Evolutionary conservation across 2,329 filamentous ascomycete genomes (phyloP).

Genomic region (Alternaria gaisen): DNA sequence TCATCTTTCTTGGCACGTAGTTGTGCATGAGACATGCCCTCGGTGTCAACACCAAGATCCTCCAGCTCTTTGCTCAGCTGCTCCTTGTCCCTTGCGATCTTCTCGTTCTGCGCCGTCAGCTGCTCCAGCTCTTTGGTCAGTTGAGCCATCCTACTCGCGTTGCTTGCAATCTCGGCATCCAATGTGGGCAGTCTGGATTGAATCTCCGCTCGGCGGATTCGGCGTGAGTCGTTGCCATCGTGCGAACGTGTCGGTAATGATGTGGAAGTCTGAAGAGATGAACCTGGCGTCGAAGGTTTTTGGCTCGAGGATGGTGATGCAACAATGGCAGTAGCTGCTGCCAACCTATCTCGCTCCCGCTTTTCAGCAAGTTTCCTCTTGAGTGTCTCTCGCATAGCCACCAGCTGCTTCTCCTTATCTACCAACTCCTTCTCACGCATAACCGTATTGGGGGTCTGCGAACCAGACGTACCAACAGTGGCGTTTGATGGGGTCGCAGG

Average conservation of each 20-base stretch:
- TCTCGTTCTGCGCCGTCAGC: constrained; percentile 50
- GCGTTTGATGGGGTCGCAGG: constrained; percentile 36
- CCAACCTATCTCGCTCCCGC: constrained; percentile 29
- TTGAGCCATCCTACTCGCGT: constrained; percentile 51
- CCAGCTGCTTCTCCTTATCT: constrained; percentile 60
- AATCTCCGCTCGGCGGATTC: constrained; percentile 58
- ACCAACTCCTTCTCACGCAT: constrained; percentile 55
- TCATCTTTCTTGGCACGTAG: constrained; percentile 55
- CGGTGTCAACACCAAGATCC: constrained; percentile 57
- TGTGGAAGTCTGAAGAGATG: constrained; percentile 8
- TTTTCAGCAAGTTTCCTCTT: constrained; percentile 42
- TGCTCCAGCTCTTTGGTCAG: constrained; percentile 58
- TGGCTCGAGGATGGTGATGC: constrained; percentile 6
- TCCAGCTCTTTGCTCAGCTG: constrained; percentile 60
- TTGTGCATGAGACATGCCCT: constrained; percentile 56
- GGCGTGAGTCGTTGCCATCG: constrained; percentile 20
- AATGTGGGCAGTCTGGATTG: constrained; percentile 57
- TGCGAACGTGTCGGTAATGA: background rate
- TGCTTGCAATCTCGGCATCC: constrained; percentile 56
- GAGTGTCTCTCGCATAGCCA: constrained; percentile 50
- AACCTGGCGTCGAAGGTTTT: constrained; percentile 5
- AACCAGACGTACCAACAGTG: constrained; percentile 42
- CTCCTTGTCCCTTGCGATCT: constrained; percentile 52
- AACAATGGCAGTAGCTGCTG: constrained; percentile 15
- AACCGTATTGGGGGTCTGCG: constrained; percentile 49